Base-by-base conservation (phyloP, 371 early-diverging fungal species). In the Lichtheimia ramosa region DNA sequence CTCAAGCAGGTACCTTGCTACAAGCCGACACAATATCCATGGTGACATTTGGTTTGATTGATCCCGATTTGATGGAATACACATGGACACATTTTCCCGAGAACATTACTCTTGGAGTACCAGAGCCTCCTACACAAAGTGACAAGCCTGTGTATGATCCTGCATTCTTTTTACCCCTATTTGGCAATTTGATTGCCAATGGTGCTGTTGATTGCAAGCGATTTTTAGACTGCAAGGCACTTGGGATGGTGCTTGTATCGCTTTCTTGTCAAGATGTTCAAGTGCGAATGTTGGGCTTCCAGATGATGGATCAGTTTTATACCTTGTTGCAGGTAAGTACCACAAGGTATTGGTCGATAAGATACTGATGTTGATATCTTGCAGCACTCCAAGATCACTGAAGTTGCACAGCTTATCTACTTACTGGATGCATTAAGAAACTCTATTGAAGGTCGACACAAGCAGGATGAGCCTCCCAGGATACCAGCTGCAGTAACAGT, bases 141-240 rank as follows among this genome's bases (percentile, higher is more conserved):
- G 3, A 51, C 20, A 16, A 21, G 5, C 23, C 46, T 7, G 63
- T 68, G 12, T 94, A 92, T 58, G 92, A 92, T 62, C 81, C 85
- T 28, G 68, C 75, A 5, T 94, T 90, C 67, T 79, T 92, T 59
- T 63, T 91, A 20, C 90, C 92, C 1, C 69, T 92, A 14, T 83
- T 90, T 67, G 85, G 87, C 0, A 84, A 80, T 12, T 61, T 78
- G 50, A 70, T 92, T 28, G 68, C 84, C 14, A 70, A 70, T 24
- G 86, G 84, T 39, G 75, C 73, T 4, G 39, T 86, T 4, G 89
- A 90, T 25, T 77, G 84, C 58, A 77, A 86, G 42, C 72, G 73
- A 15, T 72, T 87, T 43, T 74, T 93, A n/a, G 93, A 92, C 54
- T 75, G 73, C 49, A 88, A 91, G 58, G 83, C 83, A 1, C 62